phyloP scores from a whole-genome alignment of 345 rosid genomes.

The Lepidium sativum region DNA sequence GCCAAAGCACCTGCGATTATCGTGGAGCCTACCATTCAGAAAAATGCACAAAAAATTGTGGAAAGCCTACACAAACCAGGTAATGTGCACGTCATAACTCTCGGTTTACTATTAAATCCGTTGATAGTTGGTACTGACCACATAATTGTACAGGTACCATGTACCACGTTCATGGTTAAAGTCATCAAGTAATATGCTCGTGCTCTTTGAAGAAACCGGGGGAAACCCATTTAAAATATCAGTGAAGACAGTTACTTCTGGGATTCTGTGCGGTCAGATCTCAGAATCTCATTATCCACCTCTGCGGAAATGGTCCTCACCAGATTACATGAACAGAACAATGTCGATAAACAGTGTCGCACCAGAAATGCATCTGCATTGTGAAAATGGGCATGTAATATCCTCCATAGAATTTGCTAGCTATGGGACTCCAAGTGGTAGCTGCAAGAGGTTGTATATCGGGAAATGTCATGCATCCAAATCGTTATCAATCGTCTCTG shows the following conservation, averaged over 20 bases:
- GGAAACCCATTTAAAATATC: conserved; percentile 83
- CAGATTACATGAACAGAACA: conserved; percentile 27
- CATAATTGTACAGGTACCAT: conserved; percentile 56
- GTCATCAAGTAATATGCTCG: conserved; percentile 60
- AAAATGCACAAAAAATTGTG: conserved; percentile 84
- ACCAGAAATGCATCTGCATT: conserved; percentile 66
- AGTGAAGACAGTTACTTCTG: conserved; percentile 45
- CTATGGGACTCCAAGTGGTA: conserved; percentile 79
- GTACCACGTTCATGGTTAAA: conserved; percentile 83
- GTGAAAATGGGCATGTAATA: conserved; percentile 64
- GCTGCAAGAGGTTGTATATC: conserved; percentile 53
- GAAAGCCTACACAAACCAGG: conserved; percentile 86
- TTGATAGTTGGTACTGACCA: not conserved
- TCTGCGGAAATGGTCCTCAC: conserved; percentile 42
- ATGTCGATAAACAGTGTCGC: conserved; percentile 33
- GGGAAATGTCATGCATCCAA: conserved; percentile 74
- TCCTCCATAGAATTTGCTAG: conserved; percentile 75
- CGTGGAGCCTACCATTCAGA: conserved; percentile 69
- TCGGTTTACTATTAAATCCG: not conserved
- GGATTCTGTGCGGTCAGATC: conserved; percentile 51
- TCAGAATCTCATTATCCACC: conserved; percentile 91
- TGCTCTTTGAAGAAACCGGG: conserved; percentile 82
- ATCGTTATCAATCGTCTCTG: no score
- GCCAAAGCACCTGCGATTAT: conserved; percentile 57
- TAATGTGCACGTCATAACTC: conserved; percentile 23